phyloP scores from a whole-genome alignment of 2,329 filamentous ascomycete genomes.

The Paracoccidioides brasiliensis region DNA sequence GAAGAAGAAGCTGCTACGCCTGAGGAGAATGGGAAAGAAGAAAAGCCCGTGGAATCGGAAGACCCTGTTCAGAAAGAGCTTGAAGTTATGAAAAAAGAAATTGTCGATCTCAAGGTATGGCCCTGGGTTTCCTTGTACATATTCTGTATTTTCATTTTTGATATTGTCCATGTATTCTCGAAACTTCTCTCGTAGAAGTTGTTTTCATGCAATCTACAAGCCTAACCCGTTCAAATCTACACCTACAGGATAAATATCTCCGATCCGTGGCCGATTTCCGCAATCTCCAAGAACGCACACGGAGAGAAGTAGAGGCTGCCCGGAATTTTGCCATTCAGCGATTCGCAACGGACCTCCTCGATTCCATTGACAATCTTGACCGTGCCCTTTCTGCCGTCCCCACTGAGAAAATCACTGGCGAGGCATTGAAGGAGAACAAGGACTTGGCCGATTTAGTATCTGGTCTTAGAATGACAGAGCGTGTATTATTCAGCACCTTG shows the following conservation, averaged over 20 bases:
- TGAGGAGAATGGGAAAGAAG: slow-evolving; percentile 29
- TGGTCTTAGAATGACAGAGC: slow-evolving; percentile 90
- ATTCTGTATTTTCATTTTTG: not conserved
- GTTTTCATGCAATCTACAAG: not conserved
- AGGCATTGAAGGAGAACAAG: slow-evolving; percentile 45
- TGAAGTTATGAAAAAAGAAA: slow-evolving; percentile 59
- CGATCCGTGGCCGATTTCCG: slow-evolving; percentile 93
- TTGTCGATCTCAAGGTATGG: slow-evolving; percentile 71
- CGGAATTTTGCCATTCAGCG: slow-evolving; percentile 87
- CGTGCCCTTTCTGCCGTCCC: slow-evolving; percentile 74
- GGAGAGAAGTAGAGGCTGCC: slow-evolving; percentile 75
- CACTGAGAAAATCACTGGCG: slow-evolving; percentile 51
- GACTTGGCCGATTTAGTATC: slow-evolving; percentile 73
- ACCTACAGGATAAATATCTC: slow-evolving; percentile 73
- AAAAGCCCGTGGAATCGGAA: slow-evolving; percentile 27
- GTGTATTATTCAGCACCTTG: slow-evolving; percentile 71
- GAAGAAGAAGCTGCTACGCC: slow-evolving; percentile 26
- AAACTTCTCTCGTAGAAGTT: too few relatives aligned
- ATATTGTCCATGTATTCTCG: not conserved
- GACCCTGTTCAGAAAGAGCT: slow-evolving; percentile 50
- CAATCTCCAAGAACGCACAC: slow-evolving; percentile 90
- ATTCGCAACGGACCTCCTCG: slow-evolving; percentile 89
- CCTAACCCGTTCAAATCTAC: not conserved
- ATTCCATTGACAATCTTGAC: slow-evolving; percentile 94
- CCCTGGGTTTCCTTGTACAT: not conserved